Base-by-base conservation (phyloP, 345 rosid genomes). In the Psidium guajava region DNA sequence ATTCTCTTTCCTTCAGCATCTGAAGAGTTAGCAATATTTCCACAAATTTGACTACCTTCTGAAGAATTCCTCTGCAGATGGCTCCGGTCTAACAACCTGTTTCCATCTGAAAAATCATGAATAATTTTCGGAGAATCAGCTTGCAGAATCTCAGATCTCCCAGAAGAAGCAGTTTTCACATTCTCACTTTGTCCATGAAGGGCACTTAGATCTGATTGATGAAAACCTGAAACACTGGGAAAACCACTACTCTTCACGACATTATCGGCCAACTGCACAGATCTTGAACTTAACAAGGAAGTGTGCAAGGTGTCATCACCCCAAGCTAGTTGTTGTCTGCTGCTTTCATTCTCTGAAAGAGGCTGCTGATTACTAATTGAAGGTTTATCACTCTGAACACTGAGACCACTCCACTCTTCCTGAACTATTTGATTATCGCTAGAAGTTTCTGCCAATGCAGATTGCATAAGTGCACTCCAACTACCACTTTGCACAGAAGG, bases 401-500 rank as follows among this genome's bases (percentile, higher is more conserved):
- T 91, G 90, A 92, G 85, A 86, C 95, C 94, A 90, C 93, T 93
- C 94, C 94, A 93, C 90, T 93, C 96, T 86, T 93, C 98, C 87
- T 92, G 95, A 81, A 87, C 49, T 57, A 91, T 92, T 53, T 92
- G 88, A 69, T 94, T 94, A 85, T 94, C 91, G 87, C 94, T 93
- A 82, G 96, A 94, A 54, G 98, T 92, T 91, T 96, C 98, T 84
- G 96, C 96, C 15, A 96, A 93, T 56, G 98, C 98, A 87, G 98
- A 92, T 87, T 96, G 98, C 98, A 96, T 94, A 40, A 96, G 96
- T 84, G 98, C 98, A 88, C 98, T 96, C 98, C 98, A 96, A 87
- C 98, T 94, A 86, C 98, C 98, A 92, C 95, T 93, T 84, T 92
- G 96, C 59, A 94, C 61, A 47, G 95, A 82, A 83, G 91, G 88